Evolutionary conservation across 768 basidiomycete genomes (phyloP), one percentile per base, ranked within the genome.

Genomic region (Auriculariales sp.): DNA sequence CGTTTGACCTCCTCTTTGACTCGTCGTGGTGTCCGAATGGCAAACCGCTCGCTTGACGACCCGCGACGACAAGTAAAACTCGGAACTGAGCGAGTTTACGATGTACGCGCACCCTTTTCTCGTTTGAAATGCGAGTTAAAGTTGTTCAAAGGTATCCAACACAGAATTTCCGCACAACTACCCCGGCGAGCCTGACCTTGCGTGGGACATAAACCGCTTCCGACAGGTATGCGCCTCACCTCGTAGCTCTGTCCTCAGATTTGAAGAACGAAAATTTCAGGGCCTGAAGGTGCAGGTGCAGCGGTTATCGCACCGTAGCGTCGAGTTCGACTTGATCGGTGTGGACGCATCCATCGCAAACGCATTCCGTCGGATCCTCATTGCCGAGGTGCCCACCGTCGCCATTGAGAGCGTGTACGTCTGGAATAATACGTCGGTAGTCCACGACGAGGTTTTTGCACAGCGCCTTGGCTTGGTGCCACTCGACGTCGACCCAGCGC

Each of bases 271-370:
- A 66, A 62, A 58, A 65, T 39, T 19, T 0, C 29, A 89, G 89
- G 83, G 73, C 59, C 68, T 93, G 49, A 68, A 71, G 60, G 77
- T 91, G 9, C 72, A 80, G 50, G 72, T 95, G 30, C 78, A 85
- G 53, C 75, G 86, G 35, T 68, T 93, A 30, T 94, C 92, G 0
- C 74, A 83, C 35, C 75, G 82, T 14, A 82, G 84, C 2, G 77
- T 95, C 53, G 93, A 97, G 56, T 94, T 99, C 63, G 95, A 99
- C 66, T 70, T 98, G 39, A 76, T 97, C 50, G 93, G 94, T 4
- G 84, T 97, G 27, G 94, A 99, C 62, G 88, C 95, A 0, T 87
- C 90, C 14, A 86, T 99, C 52, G 92, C 95, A 28, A 98, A 99
- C 63, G 91, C 94, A 0, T 78, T 94, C 55, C 74, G 95, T 25